A percentile compares a stretch with the other conserved stretches of the same genome.
Conservation (phyloP, 2,329 filamentous ascomycete species). For the Pseudogymnoascus sp. region DNA sequence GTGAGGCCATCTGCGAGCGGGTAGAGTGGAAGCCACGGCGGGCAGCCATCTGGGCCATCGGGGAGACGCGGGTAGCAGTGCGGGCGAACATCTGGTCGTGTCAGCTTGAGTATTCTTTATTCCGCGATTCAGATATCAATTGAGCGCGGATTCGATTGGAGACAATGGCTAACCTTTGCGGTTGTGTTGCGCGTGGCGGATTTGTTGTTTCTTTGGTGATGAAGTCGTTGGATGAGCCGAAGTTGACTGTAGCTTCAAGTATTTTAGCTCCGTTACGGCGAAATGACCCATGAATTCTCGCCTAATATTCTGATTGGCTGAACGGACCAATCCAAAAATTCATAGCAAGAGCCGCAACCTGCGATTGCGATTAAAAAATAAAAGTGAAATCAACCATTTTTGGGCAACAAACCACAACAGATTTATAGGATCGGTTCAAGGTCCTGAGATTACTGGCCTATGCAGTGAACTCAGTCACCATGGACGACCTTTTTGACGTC, state of each 20-base stretch:
- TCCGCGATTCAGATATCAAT: conserved; percentile 33
- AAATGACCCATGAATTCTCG: conserved; percentile 3
- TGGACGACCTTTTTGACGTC: conserved; percentile 78
- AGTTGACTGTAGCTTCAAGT: conserved; percentile 9
- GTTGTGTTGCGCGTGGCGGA: conserved; percentile 6
- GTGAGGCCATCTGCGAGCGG: conserved; percentile 75
- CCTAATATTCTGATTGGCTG: conserved; percentile 8
- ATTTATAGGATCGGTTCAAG: conserved; percentile 7
- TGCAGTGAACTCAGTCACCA: conserved; percentile 29
- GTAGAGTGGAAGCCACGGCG: conserved; percentile 94
- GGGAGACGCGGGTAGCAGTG: conserved; percentile 54
- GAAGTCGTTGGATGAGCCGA: conserved; percentile 13
- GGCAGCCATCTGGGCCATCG: conserved; percentile 61
- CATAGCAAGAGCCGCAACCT: conserved; percentile 7
- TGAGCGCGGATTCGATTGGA: conserved; percentile 21
- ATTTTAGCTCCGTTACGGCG: conserved; percentile 4
- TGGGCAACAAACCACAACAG: neutral
- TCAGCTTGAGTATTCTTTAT: conserved; percentile 13
- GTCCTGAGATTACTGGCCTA: conserved; percentile 8
- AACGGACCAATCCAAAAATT: conserved; percentile 3
- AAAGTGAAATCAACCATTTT: neutral
- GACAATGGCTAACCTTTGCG: conserved; percentile 11
- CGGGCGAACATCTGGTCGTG: conserved; percentile 71
- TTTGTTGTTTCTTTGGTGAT: conserved; percentile 11
- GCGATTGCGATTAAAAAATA: conserved; percentile 11